phyloP scores from a whole-genome alignment of 2,329 filamentous ascomycete genomes.

The Fusarium sp. region DNA sequence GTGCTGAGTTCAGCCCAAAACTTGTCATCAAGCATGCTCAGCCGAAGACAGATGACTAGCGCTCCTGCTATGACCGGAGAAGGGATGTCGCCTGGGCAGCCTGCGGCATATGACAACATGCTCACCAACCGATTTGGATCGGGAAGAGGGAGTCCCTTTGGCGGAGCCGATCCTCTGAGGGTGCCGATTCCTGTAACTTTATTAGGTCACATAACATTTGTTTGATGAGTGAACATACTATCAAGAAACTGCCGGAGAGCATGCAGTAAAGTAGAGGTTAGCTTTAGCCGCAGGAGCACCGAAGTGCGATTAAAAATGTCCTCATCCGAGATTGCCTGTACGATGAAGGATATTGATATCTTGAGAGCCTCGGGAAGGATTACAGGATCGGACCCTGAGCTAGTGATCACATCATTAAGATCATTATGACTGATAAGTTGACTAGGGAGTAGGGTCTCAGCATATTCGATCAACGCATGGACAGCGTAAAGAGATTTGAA shows the following conservation, averaged over 20 bases:
- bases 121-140: constrained; percentile 41
- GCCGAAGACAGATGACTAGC: constrained; percentile 46
- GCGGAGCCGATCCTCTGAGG: constrained; percentile 12
- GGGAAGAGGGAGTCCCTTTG: constrained; percentile 26
- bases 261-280: constrained; percentile 47
- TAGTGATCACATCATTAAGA: not conserved
- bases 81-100: constrained; percentile 40
- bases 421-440: constrained; percentile 13
- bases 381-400: constrained; percentile 36
- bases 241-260: constrained; percentile 46
- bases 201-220: constrained; percentile 10
- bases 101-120: constrained; percentile 45
- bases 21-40: constrained; percentile 43
- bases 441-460: constrained; percentile 58
- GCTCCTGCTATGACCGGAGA: constrained; percentile 44
- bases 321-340: constrained; percentile 70
- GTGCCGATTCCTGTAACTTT: constrained; percentile 26
- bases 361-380: constrained; percentile 51
- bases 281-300: constrained; percentile 41
- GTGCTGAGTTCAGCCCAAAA: constrained; percentile 48
- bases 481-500: constrained; percentile 81
- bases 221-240: constrained; percentile 33
- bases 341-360: constrained; percentile 65
- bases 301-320: constrained; percentile 59
- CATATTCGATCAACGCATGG: constrained; percentile 72